Percentiles rank a stretch among this genome's conserved stretches.
Conservation (phyloP, 768 basidiomycete species). For the Boletus huronensis region DNA sequence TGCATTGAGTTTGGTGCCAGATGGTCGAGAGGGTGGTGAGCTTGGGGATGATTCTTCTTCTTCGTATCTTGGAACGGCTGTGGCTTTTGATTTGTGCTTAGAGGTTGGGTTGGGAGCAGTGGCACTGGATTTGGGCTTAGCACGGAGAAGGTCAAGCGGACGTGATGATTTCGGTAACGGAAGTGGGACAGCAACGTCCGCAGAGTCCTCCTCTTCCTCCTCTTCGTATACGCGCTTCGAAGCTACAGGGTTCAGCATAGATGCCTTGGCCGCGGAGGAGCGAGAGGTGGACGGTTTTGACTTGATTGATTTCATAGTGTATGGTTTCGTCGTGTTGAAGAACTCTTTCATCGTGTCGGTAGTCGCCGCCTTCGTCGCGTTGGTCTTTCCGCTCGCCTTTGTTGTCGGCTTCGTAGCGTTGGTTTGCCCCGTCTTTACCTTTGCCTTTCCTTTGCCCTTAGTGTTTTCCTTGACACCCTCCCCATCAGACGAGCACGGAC, state of each 20-base stretch:
- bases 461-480: not conserved
- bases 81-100: not conserved
- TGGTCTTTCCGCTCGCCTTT: not conserved
- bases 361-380: not conserved
- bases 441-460: constrained; percentile 12
- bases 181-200: not conserved
- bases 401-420: not conserved
- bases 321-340: constrained; percentile 9
- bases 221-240: constrained; percentile 6
- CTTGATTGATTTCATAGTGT: not conserved
- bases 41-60: constrained; percentile 11
- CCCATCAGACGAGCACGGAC: constrained; percentile 19
- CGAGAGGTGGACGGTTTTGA: constrained; percentile 2
- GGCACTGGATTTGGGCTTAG: constrained; percentile 1
- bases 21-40: not conserved
- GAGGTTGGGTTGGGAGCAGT: not conserved
- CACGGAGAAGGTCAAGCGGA: constrained; percentile 28
- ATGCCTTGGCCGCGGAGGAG: not conserved
- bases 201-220: constrained; percentile 8
- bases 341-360: constrained; percentile 10
- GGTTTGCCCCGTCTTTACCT: not conserved
- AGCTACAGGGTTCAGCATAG: not conserved
- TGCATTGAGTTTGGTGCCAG: not conserved
- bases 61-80: constrained; percentile 3
- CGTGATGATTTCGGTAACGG: constrained; percentile 17